phyloP scores from a whole-genome alignment of 2,329 filamentous ascomycete species.

The Whalleya microplaca region DNA sequence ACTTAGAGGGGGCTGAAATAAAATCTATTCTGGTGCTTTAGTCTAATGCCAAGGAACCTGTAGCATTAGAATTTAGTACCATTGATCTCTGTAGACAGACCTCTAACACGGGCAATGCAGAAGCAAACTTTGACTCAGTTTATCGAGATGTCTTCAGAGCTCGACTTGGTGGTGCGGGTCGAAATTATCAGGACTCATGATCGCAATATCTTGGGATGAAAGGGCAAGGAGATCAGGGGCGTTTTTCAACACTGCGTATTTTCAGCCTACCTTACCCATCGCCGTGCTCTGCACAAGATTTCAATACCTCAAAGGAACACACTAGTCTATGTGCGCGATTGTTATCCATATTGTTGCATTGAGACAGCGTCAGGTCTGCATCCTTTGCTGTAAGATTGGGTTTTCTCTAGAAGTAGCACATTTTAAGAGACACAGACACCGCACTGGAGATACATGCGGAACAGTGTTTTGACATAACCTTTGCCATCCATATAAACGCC shows the following conservation, averaged over 20 bases:
- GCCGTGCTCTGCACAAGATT: not conserved
- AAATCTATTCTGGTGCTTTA: no score
- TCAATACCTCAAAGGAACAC: not conserved
- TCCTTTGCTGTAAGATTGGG: not conserved
- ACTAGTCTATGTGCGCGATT: not conserved
- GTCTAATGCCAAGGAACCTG: no score
- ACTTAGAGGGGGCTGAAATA: no score
- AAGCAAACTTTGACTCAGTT: no score
- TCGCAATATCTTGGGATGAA: no score
- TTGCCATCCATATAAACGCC: constrained; percentile 19
- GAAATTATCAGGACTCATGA: no score
- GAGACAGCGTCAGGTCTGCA: not conserved
- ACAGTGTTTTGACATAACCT: not conserved
- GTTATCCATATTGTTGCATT: not conserved
- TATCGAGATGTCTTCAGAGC: no score
- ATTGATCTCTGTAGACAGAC: no score
- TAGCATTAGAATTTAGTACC: no score
- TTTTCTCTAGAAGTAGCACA: not conserved
- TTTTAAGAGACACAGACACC: constrained; percentile 1
- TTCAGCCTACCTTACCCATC: not conserved
- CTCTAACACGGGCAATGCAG: no score
- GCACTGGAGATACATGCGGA: not conserved
- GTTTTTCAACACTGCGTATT: not conserved
- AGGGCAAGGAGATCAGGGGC: not conserved
- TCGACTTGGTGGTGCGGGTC: no score